phyloP scores from a whole-genome alignment of 441 rosid genomes.

The Pelargonium exstipulatum region DNA sequence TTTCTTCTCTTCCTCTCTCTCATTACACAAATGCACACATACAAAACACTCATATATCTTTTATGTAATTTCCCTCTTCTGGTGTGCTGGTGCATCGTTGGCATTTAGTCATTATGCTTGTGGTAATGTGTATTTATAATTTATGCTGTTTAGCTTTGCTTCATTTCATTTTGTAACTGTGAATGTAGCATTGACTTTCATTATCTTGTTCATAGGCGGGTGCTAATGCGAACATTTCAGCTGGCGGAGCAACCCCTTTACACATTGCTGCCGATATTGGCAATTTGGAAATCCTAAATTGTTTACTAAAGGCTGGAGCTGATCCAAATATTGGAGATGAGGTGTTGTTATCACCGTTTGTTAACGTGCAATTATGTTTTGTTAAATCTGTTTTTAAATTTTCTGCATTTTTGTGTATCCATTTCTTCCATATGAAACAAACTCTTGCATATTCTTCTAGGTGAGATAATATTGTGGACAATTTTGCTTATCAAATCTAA shows the following conservation, averaged over 20 bases:
- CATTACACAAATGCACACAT: not conserved
- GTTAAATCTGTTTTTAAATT: too few relatives aligned
- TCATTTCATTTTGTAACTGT: not conserved
- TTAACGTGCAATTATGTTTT: too few relatives aligned
- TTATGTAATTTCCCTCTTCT: not conserved
- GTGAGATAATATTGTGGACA: too few relatives aligned
- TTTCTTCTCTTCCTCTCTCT: not conserved
- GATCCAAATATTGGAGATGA: slow-evolving; percentile 72
- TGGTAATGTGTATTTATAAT: not conserved
- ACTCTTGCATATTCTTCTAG: too few relatives aligned
- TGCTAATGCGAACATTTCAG: slow-evolving; percentile 62
- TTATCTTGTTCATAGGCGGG: slow-evolving; percentile 55
- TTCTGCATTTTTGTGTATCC: too few relatives aligned
- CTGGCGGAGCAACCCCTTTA: slow-evolving; percentile 92
- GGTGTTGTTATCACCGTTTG: slow-evolving; percentile 28
- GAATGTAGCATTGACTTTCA: not conserved
- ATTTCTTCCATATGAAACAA: too few relatives aligned
- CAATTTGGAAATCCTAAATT: slow-evolving; percentile 54
- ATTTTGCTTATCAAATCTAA: too few relatives aligned
- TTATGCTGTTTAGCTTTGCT: not conserved
- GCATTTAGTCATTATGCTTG: slow-evolving; percentile 1
- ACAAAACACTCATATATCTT: not conserved
- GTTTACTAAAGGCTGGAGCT: slow-evolving; percentile 75
- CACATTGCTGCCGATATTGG: slow-evolving; percentile 86
- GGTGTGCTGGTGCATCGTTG: not conserved